Conservation (phyloP, 2,329 filamentous ascomycete species). For the Chaetoscypha palmicola region DNA sequence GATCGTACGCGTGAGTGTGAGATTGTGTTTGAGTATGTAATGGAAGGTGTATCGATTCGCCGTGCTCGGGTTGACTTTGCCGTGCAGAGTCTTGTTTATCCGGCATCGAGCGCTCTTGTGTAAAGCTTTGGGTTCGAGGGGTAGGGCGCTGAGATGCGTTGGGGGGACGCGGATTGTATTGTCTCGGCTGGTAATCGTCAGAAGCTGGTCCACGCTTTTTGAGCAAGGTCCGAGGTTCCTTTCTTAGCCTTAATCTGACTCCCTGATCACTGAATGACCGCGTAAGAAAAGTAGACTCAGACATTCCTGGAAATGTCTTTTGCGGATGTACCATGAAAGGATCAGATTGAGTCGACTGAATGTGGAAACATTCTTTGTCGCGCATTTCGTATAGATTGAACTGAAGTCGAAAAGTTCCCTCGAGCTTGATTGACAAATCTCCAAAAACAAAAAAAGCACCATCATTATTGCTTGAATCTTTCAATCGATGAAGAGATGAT, state of each 20-base stretch:
- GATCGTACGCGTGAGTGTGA: conserved; percentile 9
- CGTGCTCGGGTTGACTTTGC: conserved; percentile 8
- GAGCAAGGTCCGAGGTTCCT: conserved; percentile 59
- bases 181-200: conserved; percentile 29
- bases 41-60: conserved; percentile 8
- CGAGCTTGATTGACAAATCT: conserved; percentile 70
- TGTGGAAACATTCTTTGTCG: conserved; percentile 22
- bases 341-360: conserved; percentile 46
- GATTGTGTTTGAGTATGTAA: conserved; percentile 3
- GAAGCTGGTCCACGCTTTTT: conserved; percentile 28
- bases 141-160: conserved; percentile 1
- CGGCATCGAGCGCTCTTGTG: conserved; percentile 6
- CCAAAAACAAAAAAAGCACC: conserved; percentile 88
- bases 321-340: conserved; percentile 58
- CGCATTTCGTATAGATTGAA: conserved; percentile 73
- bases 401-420: conserved; percentile 64
- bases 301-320: conserved; percentile 73
- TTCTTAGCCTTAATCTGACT: conserved; percentile 72
- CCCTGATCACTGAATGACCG: conserved; percentile 82
- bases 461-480: conserved; percentile 70
- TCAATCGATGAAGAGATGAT: conserved; percentile 75
- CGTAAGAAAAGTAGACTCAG: conserved; percentile 74
- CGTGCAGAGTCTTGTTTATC: conserved; percentile 11
- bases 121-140: conserved; percentile 7
- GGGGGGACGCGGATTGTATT: conserved; percentile 14